These are phyloP conservation scores for Colletotrichum sansevieriae DNA, from an alignment of 2,329 filamentous ascomycete species.

Conservation along the genomic window DNA sequence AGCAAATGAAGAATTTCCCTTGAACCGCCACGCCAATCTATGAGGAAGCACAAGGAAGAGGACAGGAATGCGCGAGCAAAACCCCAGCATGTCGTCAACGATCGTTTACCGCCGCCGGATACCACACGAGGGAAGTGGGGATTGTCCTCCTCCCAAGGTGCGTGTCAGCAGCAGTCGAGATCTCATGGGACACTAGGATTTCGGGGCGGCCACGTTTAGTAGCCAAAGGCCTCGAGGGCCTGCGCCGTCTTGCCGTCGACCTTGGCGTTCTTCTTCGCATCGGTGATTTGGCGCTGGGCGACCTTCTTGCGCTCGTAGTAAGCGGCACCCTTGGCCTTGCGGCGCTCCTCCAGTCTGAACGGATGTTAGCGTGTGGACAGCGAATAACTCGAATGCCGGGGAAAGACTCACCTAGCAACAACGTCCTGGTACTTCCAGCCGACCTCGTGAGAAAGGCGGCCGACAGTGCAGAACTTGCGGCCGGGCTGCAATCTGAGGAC, in stretches of 20 bases:
- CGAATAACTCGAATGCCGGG: not conserved
- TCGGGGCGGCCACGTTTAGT: slow-evolving; percentile 69
- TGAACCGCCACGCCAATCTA: slow-evolving; percentile 68
- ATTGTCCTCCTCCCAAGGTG: slow-evolving; percentile 36
- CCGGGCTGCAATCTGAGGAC: slow-evolving; percentile 97
- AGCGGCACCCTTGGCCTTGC: slow-evolving; percentile 98
- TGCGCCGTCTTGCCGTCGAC: slow-evolving; percentile 88
- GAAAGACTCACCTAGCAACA: slow-evolving; percentile 85
- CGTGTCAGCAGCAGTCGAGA: slow-evolving; percentile 1
- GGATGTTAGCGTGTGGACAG: not conserved
- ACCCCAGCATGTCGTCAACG: slow-evolving; percentile 31
- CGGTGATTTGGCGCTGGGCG: slow-evolving; percentile 87
- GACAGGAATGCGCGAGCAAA: slow-evolving; percentile 49
- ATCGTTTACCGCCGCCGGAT: slow-evolving; percentile 14
- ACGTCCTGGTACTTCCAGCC: slow-evolving; percentile 99
- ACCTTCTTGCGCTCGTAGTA: slow-evolving; percentile 99
- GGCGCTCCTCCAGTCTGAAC: slow-evolving; percentile 94
- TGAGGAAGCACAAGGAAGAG: slow-evolving; percentile 64
- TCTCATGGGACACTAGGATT: slow-evolving; percentile 19
- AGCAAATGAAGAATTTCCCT: slow-evolving; percentile 64
- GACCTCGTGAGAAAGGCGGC: slow-evolving; percentile 97
- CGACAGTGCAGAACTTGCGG: slow-evolving; percentile 99
- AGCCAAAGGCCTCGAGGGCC: slow-evolving; percentile 91
- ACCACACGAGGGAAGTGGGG: slow-evolving; percentile 38
- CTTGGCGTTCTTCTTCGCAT: slow-evolving; percentile 92